phyloP scores from a whole-genome alignment of 169 alveolate genomes.

The Cyclospora cayetanensis region DNA sequence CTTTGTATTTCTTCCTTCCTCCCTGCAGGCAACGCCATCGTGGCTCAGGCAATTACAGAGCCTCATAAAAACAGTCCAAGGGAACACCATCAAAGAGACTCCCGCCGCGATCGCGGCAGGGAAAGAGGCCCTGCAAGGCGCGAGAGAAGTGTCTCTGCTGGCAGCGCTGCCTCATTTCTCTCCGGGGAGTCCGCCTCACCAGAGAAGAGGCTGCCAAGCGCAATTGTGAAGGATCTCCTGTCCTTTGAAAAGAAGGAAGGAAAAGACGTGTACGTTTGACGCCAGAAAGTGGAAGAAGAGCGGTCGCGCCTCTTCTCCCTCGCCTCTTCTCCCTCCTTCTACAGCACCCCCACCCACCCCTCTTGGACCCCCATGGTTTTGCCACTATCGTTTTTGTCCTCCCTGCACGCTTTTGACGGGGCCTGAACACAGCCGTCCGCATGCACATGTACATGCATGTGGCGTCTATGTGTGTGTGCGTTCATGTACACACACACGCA shows the following conservation, averaged over 20 bases:
- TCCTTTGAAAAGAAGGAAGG: background rate
- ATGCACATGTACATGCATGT: too few relatives aligned
- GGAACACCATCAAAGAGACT: too few relatives aligned
- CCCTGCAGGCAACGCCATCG: background rate
- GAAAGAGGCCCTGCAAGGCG: background rate
- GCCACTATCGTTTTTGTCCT: too few relatives aligned
- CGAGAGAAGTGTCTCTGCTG: background rate
- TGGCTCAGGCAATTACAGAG: background rate
- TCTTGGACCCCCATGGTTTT: too few relatives aligned
- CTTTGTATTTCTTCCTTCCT: background rate
- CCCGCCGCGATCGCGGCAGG: background rate
- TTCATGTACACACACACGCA: too few relatives aligned
- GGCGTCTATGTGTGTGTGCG: too few relatives aligned
- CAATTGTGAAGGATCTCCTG: background rate
- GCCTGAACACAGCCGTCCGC: too few relatives aligned
- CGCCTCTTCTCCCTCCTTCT: too few relatives aligned
- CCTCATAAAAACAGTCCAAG: too few relatives aligned
- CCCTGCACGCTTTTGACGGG: too few relatives aligned
- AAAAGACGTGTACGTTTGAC: background rate
- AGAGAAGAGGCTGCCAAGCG: background rate
- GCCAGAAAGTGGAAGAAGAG: background rate
- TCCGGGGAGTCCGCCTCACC: background rate
- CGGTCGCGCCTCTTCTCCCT: too few relatives aligned
- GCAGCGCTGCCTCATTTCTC: background rate
- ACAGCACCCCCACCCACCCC: too few relatives aligned